Base-by-base conservation (phyloP, 208 protist species). In the Acanthamoeba lenticulata region DNA sequence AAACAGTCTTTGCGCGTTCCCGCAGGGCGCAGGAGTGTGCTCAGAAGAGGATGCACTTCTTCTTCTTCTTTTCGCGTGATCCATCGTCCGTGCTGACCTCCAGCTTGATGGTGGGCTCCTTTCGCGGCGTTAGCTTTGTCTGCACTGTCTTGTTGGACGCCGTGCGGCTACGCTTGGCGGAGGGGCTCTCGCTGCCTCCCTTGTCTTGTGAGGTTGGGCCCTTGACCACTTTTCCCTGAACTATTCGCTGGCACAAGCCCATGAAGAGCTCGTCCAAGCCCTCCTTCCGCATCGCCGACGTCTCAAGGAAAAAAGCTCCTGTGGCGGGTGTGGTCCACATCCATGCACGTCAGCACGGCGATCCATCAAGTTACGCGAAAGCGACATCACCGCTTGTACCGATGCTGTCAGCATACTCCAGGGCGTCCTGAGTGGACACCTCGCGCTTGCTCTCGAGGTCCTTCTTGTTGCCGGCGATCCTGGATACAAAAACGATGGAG, bases 391-490 rank as follows among this genome's bases (percentile, higher is more conserved):
- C n/a, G n/a, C 52, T 21, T 21, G 86, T 45, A 57, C 86, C 94
- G 24, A 95, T 95, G 24, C 49, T 60, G 44, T 44, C 60, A 3
- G 94, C 94, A 32, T 95, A 95, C n/a, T 36, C 57, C 79, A 11
- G 1, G 27, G 49, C 74, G 24, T 60, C 60, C 38, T 93, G 60
- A 24, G 52, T 65, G 5, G 45, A 7, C 7, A 95, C 94, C 32
- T 52, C 21, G 13, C 94, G 90, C n/a, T 94, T 34, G 29, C 67
- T 65, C 24, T 89, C 90, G 49, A 94, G 45, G 36, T 95, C 94
- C 9, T 47, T 55, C 29, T 94, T 94, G 72, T 94, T 94, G 21
- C 91, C 91, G 13, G 77, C 91, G 0, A 95, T 95, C 47, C 47
- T n/a, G n/a, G 74, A 85, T n/a, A 85, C 36, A 85, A 85, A 44